phyloP scores from a whole-genome alignment of 441 rosid species.

The Euphorbia celastroides region DNA sequence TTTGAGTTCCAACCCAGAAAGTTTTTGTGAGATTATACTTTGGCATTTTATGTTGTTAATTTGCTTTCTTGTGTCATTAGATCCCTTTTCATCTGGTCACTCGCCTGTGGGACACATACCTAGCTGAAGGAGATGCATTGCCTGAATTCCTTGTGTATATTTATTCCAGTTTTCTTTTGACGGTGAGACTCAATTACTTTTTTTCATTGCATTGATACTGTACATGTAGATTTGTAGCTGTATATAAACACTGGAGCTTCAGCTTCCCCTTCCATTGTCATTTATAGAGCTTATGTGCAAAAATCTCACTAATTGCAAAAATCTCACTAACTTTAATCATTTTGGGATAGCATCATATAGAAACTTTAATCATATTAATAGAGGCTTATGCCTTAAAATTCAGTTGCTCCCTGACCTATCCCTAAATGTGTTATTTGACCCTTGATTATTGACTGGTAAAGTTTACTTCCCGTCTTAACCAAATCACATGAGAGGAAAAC shows the following conservation, averaged over 20 bases:
- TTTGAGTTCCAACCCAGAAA: background rate
- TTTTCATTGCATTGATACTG: slow-evolving; percentile 4
- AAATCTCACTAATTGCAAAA: too few relatives aligned
- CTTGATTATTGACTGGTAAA: too few relatives aligned
- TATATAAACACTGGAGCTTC: background rate
- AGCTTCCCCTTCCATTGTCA: background rate
- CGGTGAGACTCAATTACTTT: slow-evolving; percentile 41
- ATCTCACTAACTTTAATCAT: too few relatives aligned
- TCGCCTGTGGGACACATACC: slow-evolving; percentile 98
- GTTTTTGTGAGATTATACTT: background rate
- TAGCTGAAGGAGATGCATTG: slow-evolving; percentile 96
- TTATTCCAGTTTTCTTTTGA: slow-evolving; percentile 88
- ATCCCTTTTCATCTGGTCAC: slow-evolving; percentile 82
- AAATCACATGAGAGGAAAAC: too few relatives aligned
- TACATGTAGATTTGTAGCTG: background rate
- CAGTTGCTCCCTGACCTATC: background rate
- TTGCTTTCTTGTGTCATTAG: slow-evolving; percentile 31
- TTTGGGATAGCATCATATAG: background rate
- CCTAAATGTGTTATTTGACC: background rate
- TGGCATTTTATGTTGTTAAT: slow-evolving; percentile 14
- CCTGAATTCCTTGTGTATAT: slow-evolving; percentile 97
- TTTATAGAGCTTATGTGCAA: background rate
- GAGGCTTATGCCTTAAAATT: background rate
- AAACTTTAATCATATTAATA: background rate
- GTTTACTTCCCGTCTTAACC: too few relatives aligned